Evolutionary conservation across 169 alveolate species (phyloP).

Genomic region (Plasmodium sp.): DNA sequence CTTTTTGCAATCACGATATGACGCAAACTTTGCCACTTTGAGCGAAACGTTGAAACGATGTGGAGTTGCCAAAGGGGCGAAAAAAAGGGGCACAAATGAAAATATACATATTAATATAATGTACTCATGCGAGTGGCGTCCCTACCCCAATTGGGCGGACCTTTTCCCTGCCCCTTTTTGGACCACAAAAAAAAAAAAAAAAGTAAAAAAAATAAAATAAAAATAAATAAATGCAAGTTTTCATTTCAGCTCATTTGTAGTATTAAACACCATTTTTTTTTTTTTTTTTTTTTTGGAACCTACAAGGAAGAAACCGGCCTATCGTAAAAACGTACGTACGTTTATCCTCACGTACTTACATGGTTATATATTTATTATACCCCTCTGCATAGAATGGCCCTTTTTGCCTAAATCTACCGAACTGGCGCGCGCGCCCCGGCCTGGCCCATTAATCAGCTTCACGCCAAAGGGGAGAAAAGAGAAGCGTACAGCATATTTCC

Average conservation of each 20-base stretch:
- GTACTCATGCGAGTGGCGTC: neutral
- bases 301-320: neutral
- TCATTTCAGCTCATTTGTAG: neutral
- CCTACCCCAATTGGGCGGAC: neutral
- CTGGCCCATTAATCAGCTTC: neutral
- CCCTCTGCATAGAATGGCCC: neutral
- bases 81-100: neutral
- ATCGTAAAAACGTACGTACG: neutral
- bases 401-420: neutral
- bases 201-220: neutral
- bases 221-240: neutral
- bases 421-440: neutral
- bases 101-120: neutral
- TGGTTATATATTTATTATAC: neutral
- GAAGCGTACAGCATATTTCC: neutral
- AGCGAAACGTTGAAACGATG: neutral
- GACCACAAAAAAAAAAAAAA: slow-evolving; percentile 1
- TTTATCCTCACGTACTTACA: neutral
- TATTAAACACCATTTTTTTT: neutral
- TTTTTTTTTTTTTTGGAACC: neutral
- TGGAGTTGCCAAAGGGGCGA: neutral
- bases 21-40: neutral
- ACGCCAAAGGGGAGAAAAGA: neutral
- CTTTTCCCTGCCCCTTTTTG: neutral
- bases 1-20: neutral